A percentile compares a stretch with the other conserved stretches of the same genome.
phyloP scores from a whole-genome alignment of 1,284 basidiomycete species.

The Pseudozyma pruni region DNA sequence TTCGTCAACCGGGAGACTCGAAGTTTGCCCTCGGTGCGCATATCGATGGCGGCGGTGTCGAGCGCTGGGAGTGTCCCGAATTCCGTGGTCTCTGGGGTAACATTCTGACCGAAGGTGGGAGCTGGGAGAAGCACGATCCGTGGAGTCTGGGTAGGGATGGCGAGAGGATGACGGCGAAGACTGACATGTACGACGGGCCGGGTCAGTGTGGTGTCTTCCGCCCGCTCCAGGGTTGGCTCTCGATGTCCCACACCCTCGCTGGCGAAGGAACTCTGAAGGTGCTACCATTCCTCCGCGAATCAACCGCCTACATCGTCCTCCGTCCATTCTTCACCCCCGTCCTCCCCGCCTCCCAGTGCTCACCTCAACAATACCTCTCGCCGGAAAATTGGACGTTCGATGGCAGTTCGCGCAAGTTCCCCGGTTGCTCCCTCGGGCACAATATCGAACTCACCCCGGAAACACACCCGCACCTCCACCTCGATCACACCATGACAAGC shows the following conservation, averaged over 20 bases:
- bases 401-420: slow-evolving; percentile 74
- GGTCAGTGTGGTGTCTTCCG: slow-evolving; percentile 78
- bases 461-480: slow-evolving; percentile 78
- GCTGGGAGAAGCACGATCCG: slow-evolving; percentile 72
- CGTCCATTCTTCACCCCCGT: slow-evolving; percentile 78
- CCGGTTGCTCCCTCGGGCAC: slow-evolving; percentile 73
- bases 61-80: slow-evolving; percentile 80
- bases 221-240: slow-evolving; percentile 81
- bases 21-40: slow-evolving; percentile 80
- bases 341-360: neutral
- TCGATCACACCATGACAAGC: slow-evolving; percentile 75
- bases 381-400: slow-evolving; percentile 70
- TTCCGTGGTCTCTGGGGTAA: slow-evolving; percentile 74
- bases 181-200: slow-evolving; percentile 63
- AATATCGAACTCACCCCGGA: slow-evolving; percentile 75
- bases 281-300: slow-evolving; percentile 79
- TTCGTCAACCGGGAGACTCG: slow-evolving; percentile 78
- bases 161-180: slow-evolving; percentile 45
- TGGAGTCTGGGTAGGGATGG: slow-evolving; percentile 46
- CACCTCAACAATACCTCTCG: slow-evolving; percentile 14
- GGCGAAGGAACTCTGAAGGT: slow-evolving; percentile 80
- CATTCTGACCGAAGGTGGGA: slow-evolving; percentile 72
- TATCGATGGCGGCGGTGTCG: slow-evolving; percentile 79
- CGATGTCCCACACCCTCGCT: slow-evolving; percentile 72
- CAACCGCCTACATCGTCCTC: slow-evolving; percentile 80